Conservation (phyloP, 2,329 filamentous ascomycete genomes). For the Fragosphaeria purpurea region DNA sequence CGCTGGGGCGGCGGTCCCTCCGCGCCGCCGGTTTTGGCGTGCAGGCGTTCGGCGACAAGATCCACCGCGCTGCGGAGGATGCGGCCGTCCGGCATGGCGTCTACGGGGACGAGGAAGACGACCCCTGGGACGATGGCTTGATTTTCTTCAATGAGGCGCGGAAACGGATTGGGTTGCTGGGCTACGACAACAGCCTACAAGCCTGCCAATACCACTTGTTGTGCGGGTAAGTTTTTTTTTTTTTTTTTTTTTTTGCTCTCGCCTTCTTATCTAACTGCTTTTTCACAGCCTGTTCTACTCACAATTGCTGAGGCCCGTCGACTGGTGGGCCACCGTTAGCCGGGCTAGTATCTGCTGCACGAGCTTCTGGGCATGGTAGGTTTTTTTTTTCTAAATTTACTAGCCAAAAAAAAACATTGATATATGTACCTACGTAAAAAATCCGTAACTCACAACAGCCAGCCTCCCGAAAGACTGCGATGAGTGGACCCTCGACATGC, state of each 20-base stretch:
- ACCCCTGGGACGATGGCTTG: slow-evolving; percentile 23
- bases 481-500: slow-evolving; percentile 45
- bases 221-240: slow-evolving; percentile 24
- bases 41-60: slow-evolving; percentile 13
- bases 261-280: not conserved
- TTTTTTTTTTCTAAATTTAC: not conserved
- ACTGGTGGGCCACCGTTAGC: slow-evolving; percentile 43
- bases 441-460: not conserved
- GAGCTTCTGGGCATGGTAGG: slow-evolving; percentile 33
- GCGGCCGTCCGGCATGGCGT: no score
- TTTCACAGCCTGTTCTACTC: slow-evolving; percentile 24
- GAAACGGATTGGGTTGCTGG: slow-evolving; percentile 31
- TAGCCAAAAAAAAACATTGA: not conserved
- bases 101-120: not conserved
- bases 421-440: slow-evolving; percentile 1
- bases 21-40: slow-evolving; percentile 37
- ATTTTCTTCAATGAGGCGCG: slow-evolving; percentile 45
- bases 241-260: not conserved
- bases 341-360: slow-evolving; percentile 41
- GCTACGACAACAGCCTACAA: slow-evolving; percentile 28
- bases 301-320: slow-evolving; percentile 41
- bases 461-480: slow-evolving; percentile 32
- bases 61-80: not conserved
- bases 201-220: slow-evolving; percentile 43
- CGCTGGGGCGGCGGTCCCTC: slow-evolving; percentile 36